Conservation (phyloP, 768 basidiomycete genomes). For the Lactarius hengduanensis region DNA sequence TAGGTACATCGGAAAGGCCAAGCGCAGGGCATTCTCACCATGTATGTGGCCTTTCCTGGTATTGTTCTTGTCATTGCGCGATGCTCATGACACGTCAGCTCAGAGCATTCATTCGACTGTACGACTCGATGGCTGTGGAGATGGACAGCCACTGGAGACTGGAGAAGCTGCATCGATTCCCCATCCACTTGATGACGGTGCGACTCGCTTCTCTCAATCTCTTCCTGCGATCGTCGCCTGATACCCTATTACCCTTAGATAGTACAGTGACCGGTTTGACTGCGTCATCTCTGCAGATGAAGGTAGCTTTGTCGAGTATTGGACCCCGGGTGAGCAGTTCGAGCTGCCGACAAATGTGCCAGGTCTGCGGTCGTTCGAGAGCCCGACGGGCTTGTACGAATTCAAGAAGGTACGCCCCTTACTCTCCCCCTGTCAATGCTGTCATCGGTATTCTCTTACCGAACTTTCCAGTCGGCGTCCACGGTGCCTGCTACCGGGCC, state of each 20-base stretch:
- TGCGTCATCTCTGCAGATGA: constrained; percentile 40
- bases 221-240: neutral
- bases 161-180: too few species aligned
- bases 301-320: constrained; percentile 93
- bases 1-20: too few species aligned
- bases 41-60: too few species aligned
- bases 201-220: neutral
- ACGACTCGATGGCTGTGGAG: too few species aligned
- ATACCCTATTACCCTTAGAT: neutral
- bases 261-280: constrained; percentile 89
- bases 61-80: neutral
- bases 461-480: too few species aligned
- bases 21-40: too few species aligned
- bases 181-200: too few species aligned
- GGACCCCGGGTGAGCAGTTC: constrained; percentile 89
- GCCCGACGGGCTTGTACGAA: constrained; percentile 90
- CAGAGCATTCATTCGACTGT: too few species aligned
- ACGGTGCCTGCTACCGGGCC: too few species aligned
- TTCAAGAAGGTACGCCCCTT: constrained; percentile 81
- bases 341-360: constrained; percentile 72
- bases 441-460: too few species aligned
- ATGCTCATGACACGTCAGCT: too few species aligned
- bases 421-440: neutral
- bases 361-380: constrained; percentile 88
- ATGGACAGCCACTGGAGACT: too few species aligned